A percentile compares a stretch with the other conserved stretches of the same genome.
Conservation (phyloP, 495 filamentous ascomycete genomes). For the Xylaria longipes region DNA sequence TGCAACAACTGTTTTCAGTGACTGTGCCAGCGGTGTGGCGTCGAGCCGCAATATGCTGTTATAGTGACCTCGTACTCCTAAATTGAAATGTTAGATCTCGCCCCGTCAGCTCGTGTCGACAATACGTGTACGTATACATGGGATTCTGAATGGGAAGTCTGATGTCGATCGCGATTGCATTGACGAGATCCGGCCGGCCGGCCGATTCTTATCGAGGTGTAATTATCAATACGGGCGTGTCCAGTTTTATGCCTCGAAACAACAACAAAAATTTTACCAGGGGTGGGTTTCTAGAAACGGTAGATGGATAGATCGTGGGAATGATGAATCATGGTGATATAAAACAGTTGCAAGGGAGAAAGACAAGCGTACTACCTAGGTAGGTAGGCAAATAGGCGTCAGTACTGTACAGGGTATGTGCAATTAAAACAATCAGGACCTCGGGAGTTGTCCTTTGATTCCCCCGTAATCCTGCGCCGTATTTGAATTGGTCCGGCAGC, state of each 20-base stretch:
- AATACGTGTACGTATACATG: neutral
- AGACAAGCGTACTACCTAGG: no score
- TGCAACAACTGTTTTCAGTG: neutral
- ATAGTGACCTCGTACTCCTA: conserved; percentile 18
- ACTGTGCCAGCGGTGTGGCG: conserved; percentile 14
- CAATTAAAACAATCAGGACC: conserved; percentile 15
- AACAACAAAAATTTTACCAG: conserved; percentile 11
- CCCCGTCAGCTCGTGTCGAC: conserved; percentile 12
- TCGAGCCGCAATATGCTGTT: conserved; percentile 14
- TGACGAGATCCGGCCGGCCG: conserved; percentile 11
- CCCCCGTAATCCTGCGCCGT: conserved; percentile 4
- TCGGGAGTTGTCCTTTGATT: neutral
- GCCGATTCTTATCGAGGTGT: conserved; percentile 9
- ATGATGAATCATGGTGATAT: conserved; percentile 4
- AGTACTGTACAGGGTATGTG: conserved; percentile 10
- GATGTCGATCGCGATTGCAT: conserved; percentile 19
- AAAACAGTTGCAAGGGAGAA: neutral
- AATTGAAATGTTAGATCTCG: conserved; percentile 20
- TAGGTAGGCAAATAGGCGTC: neutral
- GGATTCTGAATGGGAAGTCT: no score
- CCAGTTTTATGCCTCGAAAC: conserved; percentile 5
- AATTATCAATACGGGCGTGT: conserved; percentile 6
- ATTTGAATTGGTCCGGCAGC: neutral
- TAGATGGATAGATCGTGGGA: conserved; percentile 3
- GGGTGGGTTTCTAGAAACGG: conserved; percentile 3